Base-by-base conservation (phyloP, 768 basidiomycete genomes). In the Boletus reticuloceps region DNA sequence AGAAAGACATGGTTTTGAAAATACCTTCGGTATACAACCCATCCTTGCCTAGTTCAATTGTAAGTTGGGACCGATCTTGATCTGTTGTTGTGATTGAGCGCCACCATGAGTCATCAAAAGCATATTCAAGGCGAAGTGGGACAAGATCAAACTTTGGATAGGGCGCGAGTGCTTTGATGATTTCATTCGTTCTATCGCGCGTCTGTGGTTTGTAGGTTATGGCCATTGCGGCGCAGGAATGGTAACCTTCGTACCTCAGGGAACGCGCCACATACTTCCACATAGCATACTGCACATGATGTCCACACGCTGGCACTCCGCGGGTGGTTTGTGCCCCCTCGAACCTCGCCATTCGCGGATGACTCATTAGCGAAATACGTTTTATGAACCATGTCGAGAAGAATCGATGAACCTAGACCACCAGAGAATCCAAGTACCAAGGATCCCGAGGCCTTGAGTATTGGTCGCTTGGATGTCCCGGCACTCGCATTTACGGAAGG, bases 371-470 rank as follows among this genome's bases (percentile, higher is more conserved):
- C 61, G 51, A 87, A 81, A 65, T 88, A 89, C 19, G 77, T 79
- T 61, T 76, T 76, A 27, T 82, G 74, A 2, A 91, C 75, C 20
- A 91, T 73, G 65, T 92, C 86, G 16, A 91, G 75, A 12, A 92
- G 74, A 2, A 89, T 77, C 0, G 85, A 83, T 1, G 91, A 90
- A 5, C 88, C 85, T 1, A 90, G 75, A 3, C 91, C 90, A 9
- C 91, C 91, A n/a, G 90, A 91, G 55, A 85, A 82, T 1, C 79
- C 90, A 17, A 93, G 67, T 10, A 85, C 71, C 6, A 93, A 72
- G 54, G 85, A 83, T 47, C 89, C 89, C 10, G 80, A 73, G 2
- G 90, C 88, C 60, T 83, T 85, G 5, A 89, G 74, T 12, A 77
- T 75, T 49, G 81, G 83, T 36, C 82, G 78, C 41, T 84, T 78